Conservation (phyloP, 371 early-diverging fungal species). For the Rhizomucor pusillus region DNA sequence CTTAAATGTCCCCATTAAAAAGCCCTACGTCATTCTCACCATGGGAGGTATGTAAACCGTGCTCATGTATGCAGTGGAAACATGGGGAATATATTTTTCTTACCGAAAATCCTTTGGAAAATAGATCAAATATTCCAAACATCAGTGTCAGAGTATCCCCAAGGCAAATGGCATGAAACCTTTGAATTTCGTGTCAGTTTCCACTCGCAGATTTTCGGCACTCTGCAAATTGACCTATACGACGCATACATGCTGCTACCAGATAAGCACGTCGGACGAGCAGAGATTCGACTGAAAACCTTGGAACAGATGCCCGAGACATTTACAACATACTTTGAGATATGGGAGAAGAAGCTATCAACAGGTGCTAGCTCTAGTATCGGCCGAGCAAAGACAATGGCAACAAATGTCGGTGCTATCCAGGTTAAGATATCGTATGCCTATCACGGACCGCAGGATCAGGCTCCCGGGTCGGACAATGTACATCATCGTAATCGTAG, state of each 20-base stretch:
- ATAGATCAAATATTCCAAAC: constrained; percentile 68
- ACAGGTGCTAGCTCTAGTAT: constrained; percentile 55
- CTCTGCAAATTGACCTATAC: constrained; percentile 70
- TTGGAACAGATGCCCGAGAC: constrained; percentile 66
- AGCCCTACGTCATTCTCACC: constrained; percentile 40
- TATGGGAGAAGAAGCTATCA: constrained; percentile 61
- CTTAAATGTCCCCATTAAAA: constrained; percentile 36
- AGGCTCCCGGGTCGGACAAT: background rate
- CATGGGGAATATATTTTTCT: no score
- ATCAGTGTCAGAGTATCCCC: constrained; percentile 55
- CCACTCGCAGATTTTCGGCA: constrained; percentile 79
- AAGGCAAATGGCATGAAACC: constrained; percentile 73
- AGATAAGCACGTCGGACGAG: constrained; percentile 71
- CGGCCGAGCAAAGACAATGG: constrained; percentile 47
- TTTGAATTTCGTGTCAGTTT: constrained; percentile 75
- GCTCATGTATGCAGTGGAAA: background rate
- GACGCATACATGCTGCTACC: constrained; percentile 58
- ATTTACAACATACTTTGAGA: constrained; percentile 65
- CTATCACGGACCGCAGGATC: constrained; percentile 36
- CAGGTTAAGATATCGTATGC: constrained; percentile 65
- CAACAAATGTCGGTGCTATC: constrained; percentile 64
- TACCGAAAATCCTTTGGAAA: no score
- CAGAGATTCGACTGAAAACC: constrained; percentile 65
- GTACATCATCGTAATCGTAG: background rate
- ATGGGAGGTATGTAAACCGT: constrained; percentile 36